Evolutionary conservation across 257 asterid genomes (phyloP).

Genomic region (Voacanga thouarsii): DNA sequence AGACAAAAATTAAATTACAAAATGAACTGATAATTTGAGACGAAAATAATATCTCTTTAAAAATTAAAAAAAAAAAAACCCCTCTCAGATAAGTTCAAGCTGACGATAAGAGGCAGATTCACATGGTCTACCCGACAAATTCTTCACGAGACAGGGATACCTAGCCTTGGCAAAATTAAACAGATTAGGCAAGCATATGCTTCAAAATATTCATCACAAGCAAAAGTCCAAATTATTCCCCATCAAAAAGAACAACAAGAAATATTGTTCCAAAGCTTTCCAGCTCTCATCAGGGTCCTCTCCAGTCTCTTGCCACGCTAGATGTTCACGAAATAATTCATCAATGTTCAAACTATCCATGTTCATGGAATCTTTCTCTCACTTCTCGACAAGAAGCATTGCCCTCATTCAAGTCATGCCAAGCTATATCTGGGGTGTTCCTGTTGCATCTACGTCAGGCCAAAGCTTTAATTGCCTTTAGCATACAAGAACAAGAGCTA

Average conservation of each 20-base stretch:
- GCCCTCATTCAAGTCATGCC: no score
- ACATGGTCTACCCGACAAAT: slow-evolving; percentile 1
- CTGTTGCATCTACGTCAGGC: neutral
- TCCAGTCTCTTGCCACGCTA: neutral
- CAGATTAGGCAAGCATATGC: slow-evolving; percentile 3
- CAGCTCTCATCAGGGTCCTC: neutral
- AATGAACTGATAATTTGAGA: no score
- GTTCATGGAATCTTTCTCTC: neutral
- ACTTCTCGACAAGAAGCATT: neutral
- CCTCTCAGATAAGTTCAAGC: neutral
- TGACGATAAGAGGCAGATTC: neutral
- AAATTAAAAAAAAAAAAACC: no score
- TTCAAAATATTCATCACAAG: slow-evolving; percentile 7
- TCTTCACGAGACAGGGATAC: neutral
- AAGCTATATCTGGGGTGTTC: neutral
- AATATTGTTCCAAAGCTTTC: neutral
- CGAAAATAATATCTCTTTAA: no score
- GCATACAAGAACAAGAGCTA: neutral
- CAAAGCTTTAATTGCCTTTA: neutral
- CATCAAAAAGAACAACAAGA: no score
- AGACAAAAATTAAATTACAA: no score
- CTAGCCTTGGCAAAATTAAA: neutral
- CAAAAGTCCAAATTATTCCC: slow-evolving; percentile 4
- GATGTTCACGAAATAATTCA: slow-evolving; percentile 6
- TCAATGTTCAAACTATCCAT: neutral